These are phyloP conservation scores for Cylindrotheca closterium DNA, from an alignment of 108 stramenopile species.

Conservation along the genomic window DNA sequence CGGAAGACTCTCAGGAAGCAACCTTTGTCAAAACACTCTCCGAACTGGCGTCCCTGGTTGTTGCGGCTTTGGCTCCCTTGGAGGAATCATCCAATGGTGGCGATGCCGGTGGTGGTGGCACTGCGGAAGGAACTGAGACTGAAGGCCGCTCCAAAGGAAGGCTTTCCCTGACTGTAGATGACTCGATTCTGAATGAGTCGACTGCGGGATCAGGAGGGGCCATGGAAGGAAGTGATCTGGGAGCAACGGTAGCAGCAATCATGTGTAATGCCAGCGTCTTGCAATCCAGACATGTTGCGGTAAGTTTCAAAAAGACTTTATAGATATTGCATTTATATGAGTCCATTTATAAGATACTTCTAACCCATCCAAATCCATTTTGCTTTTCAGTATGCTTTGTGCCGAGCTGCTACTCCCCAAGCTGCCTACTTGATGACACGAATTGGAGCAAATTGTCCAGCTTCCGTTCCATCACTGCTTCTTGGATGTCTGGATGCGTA, in stretches of 20 bases:
- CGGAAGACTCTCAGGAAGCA: constrained; percentile 56
- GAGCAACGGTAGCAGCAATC: constrained; percentile 47
- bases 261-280: constrained; percentile 69
- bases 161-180: constrained; percentile 26
- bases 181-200: constrained; percentile 39
- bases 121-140: not conserved
- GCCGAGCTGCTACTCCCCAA: constrained; percentile 67
- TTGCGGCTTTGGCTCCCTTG: constrained; percentile 18
- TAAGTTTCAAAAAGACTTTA: too few species aligned
- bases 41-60: constrained; percentile 42
- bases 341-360: too few species aligned
- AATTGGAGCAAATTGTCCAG: constrained; percentile 71
- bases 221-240: constrained; percentile 39
- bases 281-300: constrained; percentile 66
- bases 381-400: constrained; percentile 49
- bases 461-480: constrained; percentile 49
- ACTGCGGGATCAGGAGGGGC: constrained; percentile 10
- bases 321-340: too few species aligned
- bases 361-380: too few species aligned
- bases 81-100: too few species aligned
- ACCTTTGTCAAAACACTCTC: constrained; percentile 42
- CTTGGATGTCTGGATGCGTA: constrained; percentile 71
- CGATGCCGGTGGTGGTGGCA: too few species aligned
- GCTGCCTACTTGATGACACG: constrained; percentile 40
- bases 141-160: constrained; percentile 4